phyloP scores from a whole-genome alignment of 805 yeast genomes.

The Wickerhamiella kurtzmanii region DNA sequence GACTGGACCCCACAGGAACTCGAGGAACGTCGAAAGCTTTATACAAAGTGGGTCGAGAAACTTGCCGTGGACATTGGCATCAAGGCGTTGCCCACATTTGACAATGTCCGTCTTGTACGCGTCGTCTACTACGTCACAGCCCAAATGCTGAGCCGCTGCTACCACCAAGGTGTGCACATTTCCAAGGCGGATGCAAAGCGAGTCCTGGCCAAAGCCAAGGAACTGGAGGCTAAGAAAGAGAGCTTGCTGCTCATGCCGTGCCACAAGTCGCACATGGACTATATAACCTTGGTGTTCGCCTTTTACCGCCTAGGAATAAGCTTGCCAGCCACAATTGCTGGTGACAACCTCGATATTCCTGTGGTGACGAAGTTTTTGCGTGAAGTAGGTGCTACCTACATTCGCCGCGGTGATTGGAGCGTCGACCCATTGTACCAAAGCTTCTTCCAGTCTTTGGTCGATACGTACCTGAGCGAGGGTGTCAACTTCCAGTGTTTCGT shows the following conservation, averaged over 20 bases:
- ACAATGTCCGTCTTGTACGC: conserved; percentile 21
- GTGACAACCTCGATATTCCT: conserved; percentile 51
- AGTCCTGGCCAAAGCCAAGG: conserved; percentile 24
- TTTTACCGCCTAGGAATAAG: conserved; percentile 41
- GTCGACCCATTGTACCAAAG: conserved; percentile 33
- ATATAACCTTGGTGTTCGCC: conserved; percentile 42
- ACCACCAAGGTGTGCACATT: conserved; percentile 32
- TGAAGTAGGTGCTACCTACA: conserved; percentile 43
- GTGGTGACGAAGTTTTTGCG: conserved; percentile 39
- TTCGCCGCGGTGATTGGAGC: conserved; percentile 35
- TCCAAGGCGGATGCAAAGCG: conserved; percentile 24
- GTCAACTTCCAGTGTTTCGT: conserved; percentile 45
- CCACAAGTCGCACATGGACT: conserved; percentile 51
- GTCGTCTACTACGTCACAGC: conserved; percentile 27
- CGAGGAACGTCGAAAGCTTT: conserved; percentile 18
- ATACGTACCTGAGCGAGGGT: conserved; percentile 36
- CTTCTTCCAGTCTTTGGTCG: conserved; percentile 32
- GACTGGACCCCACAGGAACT: conserved; percentile 17
- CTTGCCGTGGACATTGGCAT: conserved; percentile 23
- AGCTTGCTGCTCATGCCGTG: conserved; percentile 39
- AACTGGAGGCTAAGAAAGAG: conserved; percentile 25
- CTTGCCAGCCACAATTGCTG: conserved; percentile 47
- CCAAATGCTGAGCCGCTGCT: conserved; percentile 28
- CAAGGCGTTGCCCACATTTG: conserved; percentile 26
- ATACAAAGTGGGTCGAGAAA: conserved; percentile 22